A percentile compares a stretch with the other conserved stretches of the same genome.
Evolutionary conservation across 257 asterid genomes (phyloP).

Genomic region (Leptodermis oblonga): DNA sequence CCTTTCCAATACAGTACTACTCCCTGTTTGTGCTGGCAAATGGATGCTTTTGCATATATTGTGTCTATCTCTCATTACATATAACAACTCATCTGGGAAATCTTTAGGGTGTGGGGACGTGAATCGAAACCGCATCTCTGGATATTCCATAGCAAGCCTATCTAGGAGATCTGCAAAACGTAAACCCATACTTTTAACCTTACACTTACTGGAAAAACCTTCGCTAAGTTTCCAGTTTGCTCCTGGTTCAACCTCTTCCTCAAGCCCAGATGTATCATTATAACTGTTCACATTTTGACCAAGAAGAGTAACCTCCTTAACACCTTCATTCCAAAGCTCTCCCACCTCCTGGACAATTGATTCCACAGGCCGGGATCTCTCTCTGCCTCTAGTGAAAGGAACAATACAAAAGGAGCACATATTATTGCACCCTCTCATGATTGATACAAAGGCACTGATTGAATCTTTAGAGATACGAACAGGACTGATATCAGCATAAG

Average conservation of each 20-base stretch:
- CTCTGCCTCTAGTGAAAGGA: conserved; percentile 98
- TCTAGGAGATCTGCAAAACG: conserved; percentile 94
- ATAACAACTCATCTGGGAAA: conserved; percentile 84
- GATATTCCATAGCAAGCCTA: conserved; percentile 76
- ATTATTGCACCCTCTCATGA: conserved; percentile 98
- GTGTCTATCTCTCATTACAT: conserved; percentile 81
- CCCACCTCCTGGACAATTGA: conserved; percentile 91
- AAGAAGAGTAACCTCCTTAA: conserved; percentile 92
- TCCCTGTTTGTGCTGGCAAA: conserved; percentile 96
- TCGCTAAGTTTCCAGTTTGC: conserved; percentile 80
- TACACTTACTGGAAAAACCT: conserved; percentile 76
- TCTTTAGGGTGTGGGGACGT: conserved; percentile 99
- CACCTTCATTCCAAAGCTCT: conserved; percentile 89
- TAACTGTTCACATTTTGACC: conserved; percentile 98
- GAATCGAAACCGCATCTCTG: conserved; percentile 95
- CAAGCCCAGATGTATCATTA: conserved; percentile 65
- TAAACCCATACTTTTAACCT: conserved; percentile 76
- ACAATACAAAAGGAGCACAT: conserved; percentile 99
- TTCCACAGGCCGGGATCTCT: conserved; percentile 88
- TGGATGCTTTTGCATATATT: conserved; percentile 93
- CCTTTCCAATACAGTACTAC: conserved; percentile 73
- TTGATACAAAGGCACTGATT: conserved; percentile 86
- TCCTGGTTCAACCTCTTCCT: conserved; percentile 62
- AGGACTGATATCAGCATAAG: conserved; percentile 93
- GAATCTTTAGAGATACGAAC: conserved; percentile 92